Evolutionary conservation across 805 yeast species (phyloP).

Genomic region (Ogataea kodamae): DNA sequence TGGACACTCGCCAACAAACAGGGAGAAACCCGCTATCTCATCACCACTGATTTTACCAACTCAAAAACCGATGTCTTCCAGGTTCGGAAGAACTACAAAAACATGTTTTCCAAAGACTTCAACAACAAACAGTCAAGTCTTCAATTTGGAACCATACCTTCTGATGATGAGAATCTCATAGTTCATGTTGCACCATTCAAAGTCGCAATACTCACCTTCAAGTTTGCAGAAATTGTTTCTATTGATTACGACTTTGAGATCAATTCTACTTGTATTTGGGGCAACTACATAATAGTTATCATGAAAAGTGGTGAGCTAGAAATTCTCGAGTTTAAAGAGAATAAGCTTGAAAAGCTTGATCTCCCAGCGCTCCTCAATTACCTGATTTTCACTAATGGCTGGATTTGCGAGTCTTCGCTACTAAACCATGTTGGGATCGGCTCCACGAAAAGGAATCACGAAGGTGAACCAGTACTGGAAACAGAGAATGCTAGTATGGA

Average conservation of each 20-base stretch:
- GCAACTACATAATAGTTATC: conserved; percentile 60
- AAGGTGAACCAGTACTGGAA: conserved; percentile 24
- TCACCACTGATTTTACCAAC: conserved; percentile 67
- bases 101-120: conserved; percentile 59
- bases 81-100: conserved; percentile 57
- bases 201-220: conserved; percentile 58
- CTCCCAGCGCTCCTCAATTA: conserved; percentile 34
- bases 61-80: conserved; percentile 67
- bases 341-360: conserved; percentile 28
- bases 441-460: conserved; percentile 23
- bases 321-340: conserved; percentile 42
- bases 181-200: conserved; percentile 72
- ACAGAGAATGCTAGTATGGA: conserved; percentile 27
- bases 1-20: conserved; percentile 57
- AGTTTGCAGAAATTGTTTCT: conserved; percentile 51
- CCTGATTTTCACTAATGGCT: conserved; percentile 63
- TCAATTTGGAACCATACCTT: conserved; percentile 50
- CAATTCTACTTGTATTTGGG: conserved; percentile 57
- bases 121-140: conserved; percentile 61
- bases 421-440: conserved; percentile 40
- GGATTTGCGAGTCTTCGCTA: conserved; percentile 50
- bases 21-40: conserved; percentile 49
- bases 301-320: conserved; percentile 69
- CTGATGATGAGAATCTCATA: conserved; percentile 46
- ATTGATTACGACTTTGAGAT: conserved; percentile 58